Evolutionary conservation across 208 protist genomes (phyloP), one percentile per base, ranked within the genome.

Genomic region (Crithidia acanthocephali): DNA sequence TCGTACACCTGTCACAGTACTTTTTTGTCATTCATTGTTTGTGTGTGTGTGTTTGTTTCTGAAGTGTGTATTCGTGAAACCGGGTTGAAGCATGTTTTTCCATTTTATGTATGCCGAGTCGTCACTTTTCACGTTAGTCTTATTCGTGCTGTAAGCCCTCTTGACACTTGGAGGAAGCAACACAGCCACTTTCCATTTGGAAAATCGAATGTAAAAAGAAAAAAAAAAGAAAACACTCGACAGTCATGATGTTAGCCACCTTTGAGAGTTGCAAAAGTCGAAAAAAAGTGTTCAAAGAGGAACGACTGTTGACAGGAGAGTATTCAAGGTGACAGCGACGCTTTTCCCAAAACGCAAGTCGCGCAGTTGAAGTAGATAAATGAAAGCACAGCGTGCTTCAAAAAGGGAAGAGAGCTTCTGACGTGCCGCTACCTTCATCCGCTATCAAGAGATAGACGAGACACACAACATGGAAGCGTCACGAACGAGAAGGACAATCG

Each of bases 151-250:
- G 44, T 22, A 48, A 48, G 9, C 44, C 16, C 4, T 20, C 44
- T 4, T n/a, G 16, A 15, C 44, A 13, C 13, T n/a, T n/a, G 44
- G 44, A 6, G 18, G 5, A 48, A 48, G 18, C 9, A 11, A 27
- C 16, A 65, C n/a, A 52, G 9, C 25, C 16, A 58, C 35, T n/a
- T 40, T 37, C 28, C 28, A 7, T 13, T 30, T 32, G 32, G 20
- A 42, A 56, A 78, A 35, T 28, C 27, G 50, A 68, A 57, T 28
- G 13, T 32, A 62, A 57, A 56, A 44, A 55, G 23, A 67, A 16
- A 60, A 59, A 75, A 58, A 20, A 30, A n/a, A 55, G 3, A 35
- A 65, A 71, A 40, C 15, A 62, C 20, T 58, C 40, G 60, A 64
- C 28, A 55, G 25, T 42, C 6, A 52, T 5, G 70, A 55, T 32